Evolutionary conservation across 768 basidiomycete genomes (phyloP), one percentile per base, ranked within the genome.

Genomic region (Podaxis sp.): DNA sequence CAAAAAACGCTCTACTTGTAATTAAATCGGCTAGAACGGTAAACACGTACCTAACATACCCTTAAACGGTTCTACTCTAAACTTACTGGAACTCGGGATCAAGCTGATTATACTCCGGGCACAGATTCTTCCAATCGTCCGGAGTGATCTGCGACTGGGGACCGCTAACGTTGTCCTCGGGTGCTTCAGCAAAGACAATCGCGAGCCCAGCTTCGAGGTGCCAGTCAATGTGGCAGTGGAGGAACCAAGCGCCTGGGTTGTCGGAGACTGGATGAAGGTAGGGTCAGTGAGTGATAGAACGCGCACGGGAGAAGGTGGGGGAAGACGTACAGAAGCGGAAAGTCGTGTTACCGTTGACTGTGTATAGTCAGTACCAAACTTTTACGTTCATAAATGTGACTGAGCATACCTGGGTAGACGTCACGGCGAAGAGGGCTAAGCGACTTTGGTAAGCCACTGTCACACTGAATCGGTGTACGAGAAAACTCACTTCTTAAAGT

Each of bases 151-250:
- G 63, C 0, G 72, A 47, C 38, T 66, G 49, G 4, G 70, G 69
- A 8, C 73, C 71, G 3, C 60, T 37, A 7, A 69, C 66, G 41
- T 71, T 66, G 1, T 70, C 75, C 3, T 67, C 66, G 9, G 74
- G 71, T 37, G 71, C 66, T 57, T 76, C 77, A 7, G 74, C 76
- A 40, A 77, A 73, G 17, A 77, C 73, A 17, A 79, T 68, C 2
- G 77, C 78, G 60, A 78, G 72, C 6, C 77, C 77, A 38, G 78
- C 74, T 66, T 73, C 74, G 27, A 77, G 67, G 65, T 77, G 72
- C 75, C 77, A 79, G 33, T 77, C 73, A 38, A 33, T 65, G 46
- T 52, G 67, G 59, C 68, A 69, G 56, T 67, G 68, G 22, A 69
- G 43, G 57, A 69, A 63, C 67, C 67, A 69, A 25, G 68, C 65